Evolutionary conservation across 441 rosid genomes (phyloP).

Genomic region (Pelargonium exstipulatum): DNA sequence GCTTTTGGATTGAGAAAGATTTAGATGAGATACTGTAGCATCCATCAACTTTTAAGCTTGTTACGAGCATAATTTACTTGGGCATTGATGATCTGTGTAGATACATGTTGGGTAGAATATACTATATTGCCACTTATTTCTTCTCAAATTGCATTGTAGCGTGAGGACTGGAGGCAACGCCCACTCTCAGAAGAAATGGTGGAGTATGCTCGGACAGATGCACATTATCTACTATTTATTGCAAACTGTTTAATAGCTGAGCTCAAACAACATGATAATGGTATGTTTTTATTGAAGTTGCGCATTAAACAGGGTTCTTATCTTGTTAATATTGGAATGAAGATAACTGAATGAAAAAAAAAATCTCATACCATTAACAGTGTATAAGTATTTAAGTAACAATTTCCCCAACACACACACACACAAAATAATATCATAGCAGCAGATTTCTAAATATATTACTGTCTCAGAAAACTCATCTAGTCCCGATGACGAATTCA

Average conservation of each 20-base stretch:
- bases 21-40: not conserved
- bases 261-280: slow-evolving; percentile 53
- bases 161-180: slow-evolving; percentile 98
- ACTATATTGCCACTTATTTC: slow-evolving; percentile 11
- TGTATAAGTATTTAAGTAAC: not conserved
- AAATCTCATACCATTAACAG: not conserved
- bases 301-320: slow-evolving; percentile 11
- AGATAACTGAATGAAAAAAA: not conserved
- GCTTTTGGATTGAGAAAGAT: not conserved
- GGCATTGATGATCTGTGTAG: not conserved
- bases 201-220: slow-evolving; percentile 78
- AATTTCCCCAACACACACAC: not conserved
- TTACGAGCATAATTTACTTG: not conserved
- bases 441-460: slow-evolving; percentile 34
- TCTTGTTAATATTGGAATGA: slow-evolving; percentile 13
- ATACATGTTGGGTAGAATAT: not conserved
- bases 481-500: slow-evolving; percentile 53
- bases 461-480: slow-evolving; percentile 62
- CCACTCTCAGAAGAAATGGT: slow-evolving; percentile 75
- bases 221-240: slow-evolving; percentile 72
- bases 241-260: slow-evolving; percentile 58
- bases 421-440: not conserved
- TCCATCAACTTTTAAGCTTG: not conserved
- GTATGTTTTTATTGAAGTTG: slow-evolving; percentile 31
- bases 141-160: slow-evolving; percentile 39